phyloP scores from a whole-genome alignment of 2,329 filamentous ascomycete genomes.

The Neofusicoccum sp. region DNA sequence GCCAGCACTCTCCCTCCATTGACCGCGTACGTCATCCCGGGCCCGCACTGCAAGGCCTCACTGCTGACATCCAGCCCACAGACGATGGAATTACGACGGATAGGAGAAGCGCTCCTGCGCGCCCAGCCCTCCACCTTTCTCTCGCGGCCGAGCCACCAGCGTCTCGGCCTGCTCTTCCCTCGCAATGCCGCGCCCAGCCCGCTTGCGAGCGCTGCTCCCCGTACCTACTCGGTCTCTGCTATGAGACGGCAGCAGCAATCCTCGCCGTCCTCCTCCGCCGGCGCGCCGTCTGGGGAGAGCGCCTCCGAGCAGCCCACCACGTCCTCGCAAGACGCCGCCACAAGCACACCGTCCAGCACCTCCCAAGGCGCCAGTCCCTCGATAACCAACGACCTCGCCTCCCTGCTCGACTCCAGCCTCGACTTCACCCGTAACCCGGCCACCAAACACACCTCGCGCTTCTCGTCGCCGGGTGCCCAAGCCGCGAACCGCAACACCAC shows the following conservation, averaged over 20 bases:
- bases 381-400: slow-evolving; percentile 22
- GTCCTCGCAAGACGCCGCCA: slow-evolving; percentile 21
- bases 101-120: slow-evolving; percentile 31
- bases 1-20: background rate
- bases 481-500: slow-evolving; percentile 20
- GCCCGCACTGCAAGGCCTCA: background rate
- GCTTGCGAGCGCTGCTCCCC: background rate
- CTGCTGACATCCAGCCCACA: background rate
- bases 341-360: too few relatives aligned
- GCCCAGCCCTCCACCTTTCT: slow-evolving; percentile 20
- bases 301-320: slow-evolving; percentile 20
- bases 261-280: slow-evolving; percentile 4
- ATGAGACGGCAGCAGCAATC: slow-evolving; percentile 8
- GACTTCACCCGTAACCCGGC: slow-evolving; percentile 27
- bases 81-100: slow-evolving; percentile 31
- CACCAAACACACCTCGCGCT: slow-evolving; percentile 27
- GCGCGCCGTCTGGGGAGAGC: slow-evolving; percentile 16
- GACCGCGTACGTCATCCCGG: slow-evolving; percentile 6
- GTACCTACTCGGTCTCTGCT: slow-evolving; percentile 4
- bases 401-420: slow-evolving; percentile 29
- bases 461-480: slow-evolving; percentile 27
- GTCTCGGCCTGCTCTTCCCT: slow-evolving; percentile 7
- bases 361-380: too few relatives aligned
- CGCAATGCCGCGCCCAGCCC: background rate
- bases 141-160: slow-evolving; percentile 8